A percentile compares a stretch with the other conserved stretches of the same genome.
Evolutionary conservation across 306 rosid genomes (phyloP).

Genomic region (Malus fusca): DNA sequence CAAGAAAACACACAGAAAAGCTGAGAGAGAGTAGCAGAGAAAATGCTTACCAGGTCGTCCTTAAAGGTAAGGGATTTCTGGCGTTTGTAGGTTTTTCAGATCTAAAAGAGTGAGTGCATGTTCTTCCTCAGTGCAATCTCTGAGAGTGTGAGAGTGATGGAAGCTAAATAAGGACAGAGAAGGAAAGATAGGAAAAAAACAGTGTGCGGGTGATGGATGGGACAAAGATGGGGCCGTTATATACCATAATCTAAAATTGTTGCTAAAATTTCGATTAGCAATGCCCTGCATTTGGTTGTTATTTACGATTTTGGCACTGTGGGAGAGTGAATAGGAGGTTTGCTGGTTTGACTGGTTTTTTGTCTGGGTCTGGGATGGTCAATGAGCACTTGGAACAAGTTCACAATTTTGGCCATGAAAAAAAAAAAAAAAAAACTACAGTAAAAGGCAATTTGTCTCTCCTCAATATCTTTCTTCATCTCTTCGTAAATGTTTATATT

Average conservation of each 20-base stretch:
- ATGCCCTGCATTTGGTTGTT: neutral
- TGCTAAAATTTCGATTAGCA: neutral
- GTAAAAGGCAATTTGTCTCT: too few relatives aligned
- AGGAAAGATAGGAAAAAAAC: neutral
- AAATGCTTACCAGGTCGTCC: slow-evolving; percentile 29
- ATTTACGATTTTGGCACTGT: slow-evolving; percentile 23
- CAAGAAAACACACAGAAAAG: neutral
- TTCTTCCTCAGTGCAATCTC: slow-evolving; percentile 5
- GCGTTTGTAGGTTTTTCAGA: slow-evolving; percentile 24
- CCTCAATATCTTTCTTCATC: too few relatives aligned
- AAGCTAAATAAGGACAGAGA: neutral
- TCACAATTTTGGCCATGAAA: neutral
- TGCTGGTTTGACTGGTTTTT: neutral
- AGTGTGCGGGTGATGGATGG: neutral
- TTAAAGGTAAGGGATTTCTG: neutral
- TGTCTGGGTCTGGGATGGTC: neutral
- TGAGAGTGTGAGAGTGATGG: neutral
- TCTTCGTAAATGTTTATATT: too few relatives aligned
- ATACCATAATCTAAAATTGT: neutral
- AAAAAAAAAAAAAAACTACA: neutral
- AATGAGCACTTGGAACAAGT: neutral
- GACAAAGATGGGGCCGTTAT: slow-evolving; percentile 14
- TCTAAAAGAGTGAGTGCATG: slow-evolving; percentile 16
- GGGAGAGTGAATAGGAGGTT: neutral
- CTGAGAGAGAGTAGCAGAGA: neutral